These are phyloP conservation scores for Clonostachys sp. DNA, from an alignment of 2,329 filamentous ascomycete genomes.

Conservation along the genomic window DNA sequence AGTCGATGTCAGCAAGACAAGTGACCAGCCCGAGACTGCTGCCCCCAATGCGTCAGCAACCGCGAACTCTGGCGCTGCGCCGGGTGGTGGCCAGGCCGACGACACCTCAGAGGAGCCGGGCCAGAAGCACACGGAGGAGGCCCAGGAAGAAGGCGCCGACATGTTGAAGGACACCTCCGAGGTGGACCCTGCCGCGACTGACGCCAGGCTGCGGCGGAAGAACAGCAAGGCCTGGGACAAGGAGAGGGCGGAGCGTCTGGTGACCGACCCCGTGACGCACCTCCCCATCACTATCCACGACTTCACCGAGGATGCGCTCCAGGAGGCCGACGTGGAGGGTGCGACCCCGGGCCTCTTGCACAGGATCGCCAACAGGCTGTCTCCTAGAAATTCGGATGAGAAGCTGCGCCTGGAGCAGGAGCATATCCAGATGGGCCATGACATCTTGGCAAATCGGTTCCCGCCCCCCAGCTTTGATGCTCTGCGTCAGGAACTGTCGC, in stretches of 20 bases:
- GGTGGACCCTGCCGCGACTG: slow-evolving; percentile 24
- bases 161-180: slow-evolving; percentile 26
- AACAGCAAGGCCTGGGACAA: slow-evolving; percentile 28
- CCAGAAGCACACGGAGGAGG: not conserved
- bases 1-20: slow-evolving; percentile 1
- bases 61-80: not conserved
- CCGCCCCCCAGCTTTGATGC: slow-evolving; percentile 42
- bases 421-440: slow-evolving; percentile 27
- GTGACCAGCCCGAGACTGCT: slow-evolving; percentile 16
- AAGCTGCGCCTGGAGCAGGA: slow-evolving; percentile 28
- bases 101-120: slow-evolving; percentile 2
- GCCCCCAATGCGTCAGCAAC: slow-evolving; percentile 25
- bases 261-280: slow-evolving; percentile 71
- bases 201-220: slow-evolving; percentile 40
- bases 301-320: slow-evolving; percentile 58
- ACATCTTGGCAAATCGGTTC: slow-evolving; percentile 36
- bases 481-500: slow-evolving; percentile 23
- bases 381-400: slow-evolving; percentile 16
- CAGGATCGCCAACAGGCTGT: too few species aligned
- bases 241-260: slow-evolving; percentile 49
- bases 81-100: not conserved
- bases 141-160: slow-evolving; percentile 6
- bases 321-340: slow-evolving; percentile 20
- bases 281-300: slow-evolving; percentile 65
- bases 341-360: slow-evolving; percentile 4